Evolutionary conservation across 805 yeast genomes (phyloP).

Genomic region (Tetrapisispora phaffii): DNA sequence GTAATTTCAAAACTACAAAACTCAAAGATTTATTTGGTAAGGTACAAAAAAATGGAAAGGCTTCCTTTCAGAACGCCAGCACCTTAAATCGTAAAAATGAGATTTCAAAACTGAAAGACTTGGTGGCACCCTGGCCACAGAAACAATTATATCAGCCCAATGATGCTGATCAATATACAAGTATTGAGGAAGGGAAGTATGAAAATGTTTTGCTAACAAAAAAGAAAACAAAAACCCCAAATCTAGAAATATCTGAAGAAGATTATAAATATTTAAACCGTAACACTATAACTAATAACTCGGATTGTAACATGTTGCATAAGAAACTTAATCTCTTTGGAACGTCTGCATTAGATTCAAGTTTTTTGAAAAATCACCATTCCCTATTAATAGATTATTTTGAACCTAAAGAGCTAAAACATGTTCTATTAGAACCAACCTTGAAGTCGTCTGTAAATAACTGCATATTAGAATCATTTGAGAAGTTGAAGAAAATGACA

Average conservation of each 20-base stretch:
- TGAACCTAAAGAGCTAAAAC: constrained; percentile 24
- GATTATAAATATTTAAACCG: neutral
- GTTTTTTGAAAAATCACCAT: neutral
- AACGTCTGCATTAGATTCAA: neutral
- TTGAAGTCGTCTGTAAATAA: constrained; percentile 14
- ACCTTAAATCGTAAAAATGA: constrained; percentile 5
- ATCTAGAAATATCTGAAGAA: neutral
- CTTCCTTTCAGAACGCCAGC: neutral
- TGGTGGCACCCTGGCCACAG: constrained; percentile 17
- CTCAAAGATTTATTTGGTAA: constrained; percentile 17
- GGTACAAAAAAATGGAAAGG: constrained; percentile 5
- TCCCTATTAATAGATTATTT: constrained; percentile 25
- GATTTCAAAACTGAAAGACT: constrained; percentile 11
- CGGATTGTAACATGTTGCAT: no score
- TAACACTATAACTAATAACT: no score
- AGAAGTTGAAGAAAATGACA: constrained; percentile 27
- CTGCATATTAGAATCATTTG: constrained; percentile 31
- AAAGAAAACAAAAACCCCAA: neutral
- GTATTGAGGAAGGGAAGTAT: neutral
- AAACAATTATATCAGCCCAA: constrained; percentile 10
- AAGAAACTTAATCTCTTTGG: neutral
- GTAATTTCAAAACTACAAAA: constrained; percentile 16
- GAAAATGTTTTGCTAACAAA: neutral
- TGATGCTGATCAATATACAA: neutral
- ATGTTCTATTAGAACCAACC: constrained; percentile 23